phyloP scores from a whole-genome alignment of 2,329 filamentous ascomycete species.

The Alternaria conjuncta region DNA sequence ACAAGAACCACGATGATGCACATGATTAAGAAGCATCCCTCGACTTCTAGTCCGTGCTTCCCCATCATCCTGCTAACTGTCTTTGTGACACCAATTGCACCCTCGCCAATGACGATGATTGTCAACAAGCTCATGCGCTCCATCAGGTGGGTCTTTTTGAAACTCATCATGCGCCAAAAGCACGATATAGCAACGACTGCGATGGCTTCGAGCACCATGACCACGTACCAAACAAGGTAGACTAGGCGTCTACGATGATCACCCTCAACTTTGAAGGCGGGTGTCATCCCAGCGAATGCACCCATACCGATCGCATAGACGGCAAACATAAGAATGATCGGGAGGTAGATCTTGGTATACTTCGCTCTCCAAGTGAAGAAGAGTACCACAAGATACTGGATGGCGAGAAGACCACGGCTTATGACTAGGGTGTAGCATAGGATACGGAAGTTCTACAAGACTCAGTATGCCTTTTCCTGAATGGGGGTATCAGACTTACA shows the following conservation, averaged over 20 bases:
- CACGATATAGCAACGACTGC: constrained; percentile 61
- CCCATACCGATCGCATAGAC: constrained; percentile 37
- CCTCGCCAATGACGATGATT: constrained; percentile 71
- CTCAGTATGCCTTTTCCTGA: constrained; percentile 2
- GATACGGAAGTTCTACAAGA: constrained; percentile 41
- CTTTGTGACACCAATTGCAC: constrained; percentile 66
- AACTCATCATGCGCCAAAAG: constrained; percentile 63
- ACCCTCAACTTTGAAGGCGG: constrained; percentile 33
- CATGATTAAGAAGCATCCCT: constrained; percentile 45
- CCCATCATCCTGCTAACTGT: constrained; percentile 55
- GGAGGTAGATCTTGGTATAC: constrained; percentile 44
- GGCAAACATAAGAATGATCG: constrained; percentile 37
- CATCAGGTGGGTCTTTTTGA: constrained; percentile 68
- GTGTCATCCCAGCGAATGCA: constrained; percentile 45
- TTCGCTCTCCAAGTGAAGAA: constrained; percentile 38
- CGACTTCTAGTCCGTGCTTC: constrained; percentile 42
- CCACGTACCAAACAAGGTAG: constrained; percentile 47
- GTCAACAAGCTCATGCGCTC: constrained; percentile 69
- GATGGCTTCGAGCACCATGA: constrained; percentile 61
- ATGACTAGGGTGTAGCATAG: constrained; percentile 46
- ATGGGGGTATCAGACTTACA: constrained; percentile 16
- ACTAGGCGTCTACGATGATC: constrained; percentile 22
- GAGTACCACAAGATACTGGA: constrained; percentile 45
- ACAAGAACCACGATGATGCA: constrained; percentile 49
- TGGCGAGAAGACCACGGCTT: constrained; percentile 37